phyloP scores from a whole-genome alignment of 2,329 filamentous ascomycete genomes.

The Aureobasidium sp. region DNA sequence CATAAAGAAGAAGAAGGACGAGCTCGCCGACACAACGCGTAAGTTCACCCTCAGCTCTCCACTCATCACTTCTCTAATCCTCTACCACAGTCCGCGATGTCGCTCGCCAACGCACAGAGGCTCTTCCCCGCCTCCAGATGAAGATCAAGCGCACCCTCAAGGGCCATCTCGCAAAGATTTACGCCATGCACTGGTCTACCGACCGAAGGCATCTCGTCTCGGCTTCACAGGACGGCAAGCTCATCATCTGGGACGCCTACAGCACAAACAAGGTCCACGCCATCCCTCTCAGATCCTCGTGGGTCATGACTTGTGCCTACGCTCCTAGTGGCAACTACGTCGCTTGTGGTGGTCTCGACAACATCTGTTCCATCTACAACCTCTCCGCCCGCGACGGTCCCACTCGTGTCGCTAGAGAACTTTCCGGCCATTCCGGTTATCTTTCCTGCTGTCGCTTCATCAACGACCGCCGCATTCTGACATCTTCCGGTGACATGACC shows the following conservation, averaged over 20 bases:
- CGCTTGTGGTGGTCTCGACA: slow-evolving; percentile 95
- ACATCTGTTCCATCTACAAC: slow-evolving; percentile 99
- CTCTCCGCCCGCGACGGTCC: slow-evolving; percentile 95
- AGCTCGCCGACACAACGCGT: slow-evolving; percentile 96
- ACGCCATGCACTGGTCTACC: slow-evolving; percentile 99
- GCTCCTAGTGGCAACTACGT: slow-evolving; percentile 97
- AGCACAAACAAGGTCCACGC: slow-evolving; percentile 99
- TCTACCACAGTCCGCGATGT: slow-evolving; percentile 68
- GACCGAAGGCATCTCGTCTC: slow-evolving; percentile 95
- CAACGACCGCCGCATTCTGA: slow-evolving; percentile 95
- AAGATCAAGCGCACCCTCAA: slow-evolving; percentile 95
- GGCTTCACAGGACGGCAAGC: slow-evolving; percentile 96
- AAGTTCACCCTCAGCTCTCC: slow-evolving; percentile 37
- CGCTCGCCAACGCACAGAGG: slow-evolving; percentile 83
- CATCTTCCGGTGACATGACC: slow-evolving; percentile 98
- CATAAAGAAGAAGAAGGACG: slow-evolving; percentile 99
- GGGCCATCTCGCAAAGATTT: slow-evolving; percentile 97
- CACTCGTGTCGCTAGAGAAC: slow-evolving; percentile 86
- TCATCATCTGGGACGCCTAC: slow-evolving; percentile 99
- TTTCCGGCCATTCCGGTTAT: slow-evolving; percentile 95
- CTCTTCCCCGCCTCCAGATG: slow-evolving; percentile 90
- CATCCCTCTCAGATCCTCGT: slow-evolving; percentile 92
- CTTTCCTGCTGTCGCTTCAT: slow-evolving; percentile 98
- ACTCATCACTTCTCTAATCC: neutral
- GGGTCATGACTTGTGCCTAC: slow-evolving; percentile 99